Base-by-base conservation (phyloP, 2,329 filamentous ascomycete species). In the Xylaria digitata region DNA sequence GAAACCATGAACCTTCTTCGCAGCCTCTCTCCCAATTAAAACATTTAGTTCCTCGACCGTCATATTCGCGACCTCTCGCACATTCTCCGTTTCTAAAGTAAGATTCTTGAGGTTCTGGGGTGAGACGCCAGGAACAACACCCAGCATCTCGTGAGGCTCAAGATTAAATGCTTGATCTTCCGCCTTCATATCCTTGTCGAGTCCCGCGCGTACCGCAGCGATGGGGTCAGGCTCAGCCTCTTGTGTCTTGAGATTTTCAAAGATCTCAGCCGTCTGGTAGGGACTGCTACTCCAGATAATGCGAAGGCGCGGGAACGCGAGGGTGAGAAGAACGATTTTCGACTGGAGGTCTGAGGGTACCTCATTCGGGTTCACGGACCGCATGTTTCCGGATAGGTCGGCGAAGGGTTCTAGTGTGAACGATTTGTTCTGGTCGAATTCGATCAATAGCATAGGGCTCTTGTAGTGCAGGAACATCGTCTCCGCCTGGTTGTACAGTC, bases 241-340 rank as follows among this genome's bases (percentile, higher is more conserved):
- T 74, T 94, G 91, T 71, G 93, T 91, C 82, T 99, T 99, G 61
- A 99, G 86, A 71, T 93, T 90, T 74, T 94, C 91, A 77, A 99
- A 98, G 69, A 99, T 98, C 82, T 98, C 94, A 1, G 96, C 96
- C 0, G 96, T 98, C 79, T 99, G 94, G 76, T 97, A 97, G 0
- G 96, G 95, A 11, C 91, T 94, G 8, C 89, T 92, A 8, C 92
- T 96, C 96, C 96, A 99, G 73, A 99, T 93, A 73, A 99, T 92
- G 71, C 93, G 91, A 55, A 99, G 85, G 23, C 89, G 89, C 0
- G 96, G 96, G 74, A 98, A 99, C 0, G 95, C 92, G 5, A 99
- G 87, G 0, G 94, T 97, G 21, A 99, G 86, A 50, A 98, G 88
- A 13, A 97, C 96, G 52, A 99, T 85, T 79, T 97, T 96, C 69